phyloP scores from a whole-genome alignment of 129 eudicot genomes.

The Erigeron canadensis region DNA sequence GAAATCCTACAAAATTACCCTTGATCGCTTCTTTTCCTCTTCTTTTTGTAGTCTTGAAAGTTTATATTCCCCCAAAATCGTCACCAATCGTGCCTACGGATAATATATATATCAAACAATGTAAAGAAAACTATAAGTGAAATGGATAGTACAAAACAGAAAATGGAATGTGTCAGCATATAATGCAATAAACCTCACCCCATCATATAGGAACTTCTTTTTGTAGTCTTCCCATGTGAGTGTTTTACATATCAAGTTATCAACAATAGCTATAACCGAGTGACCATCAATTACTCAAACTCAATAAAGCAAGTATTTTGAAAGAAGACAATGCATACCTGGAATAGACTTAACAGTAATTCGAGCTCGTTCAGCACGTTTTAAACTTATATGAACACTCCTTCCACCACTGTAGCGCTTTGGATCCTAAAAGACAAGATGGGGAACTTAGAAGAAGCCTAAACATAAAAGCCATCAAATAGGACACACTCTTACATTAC shows the following conservation, averaged over 20 bases:
- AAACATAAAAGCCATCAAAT: neutral
- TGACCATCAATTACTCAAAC: constrained; percentile 13
- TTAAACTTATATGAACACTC: constrained; percentile 71
- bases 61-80: constrained; percentile 74
- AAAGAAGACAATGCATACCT: constrained; percentile 36
- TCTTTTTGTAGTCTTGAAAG: constrained; percentile 61
- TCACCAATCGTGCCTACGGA: constrained; percentile 62
- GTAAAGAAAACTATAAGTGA: neutral
- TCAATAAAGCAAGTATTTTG: constrained; percentile 10
- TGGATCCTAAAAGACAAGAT: constrained; percentile 50
- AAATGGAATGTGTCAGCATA: neutral
- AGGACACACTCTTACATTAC: neutral
- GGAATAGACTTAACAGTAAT: constrained; percentile 67
- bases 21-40: constrained; percentile 62
- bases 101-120: neutral
- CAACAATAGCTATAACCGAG: constrained; percentile 57
- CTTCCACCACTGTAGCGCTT: constrained; percentile 81
- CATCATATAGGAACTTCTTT: constrained; percentile 69
- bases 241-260: constrained; percentile 62
- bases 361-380: constrained; percentile 87
- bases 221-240: constrained; percentile 69
- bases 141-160: neutral
- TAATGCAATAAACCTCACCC: constrained; percentile 50
- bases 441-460: constrained; percentile 3
- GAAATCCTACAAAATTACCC: constrained; percentile 39